A percentile compares a stretch with the other conserved stretches of the same genome.
These are phyloP conservation scores for Chlorokybus atmophyticus DNA, from an alignment of 139 green algal species.

Conservation along the genomic window DNA sequence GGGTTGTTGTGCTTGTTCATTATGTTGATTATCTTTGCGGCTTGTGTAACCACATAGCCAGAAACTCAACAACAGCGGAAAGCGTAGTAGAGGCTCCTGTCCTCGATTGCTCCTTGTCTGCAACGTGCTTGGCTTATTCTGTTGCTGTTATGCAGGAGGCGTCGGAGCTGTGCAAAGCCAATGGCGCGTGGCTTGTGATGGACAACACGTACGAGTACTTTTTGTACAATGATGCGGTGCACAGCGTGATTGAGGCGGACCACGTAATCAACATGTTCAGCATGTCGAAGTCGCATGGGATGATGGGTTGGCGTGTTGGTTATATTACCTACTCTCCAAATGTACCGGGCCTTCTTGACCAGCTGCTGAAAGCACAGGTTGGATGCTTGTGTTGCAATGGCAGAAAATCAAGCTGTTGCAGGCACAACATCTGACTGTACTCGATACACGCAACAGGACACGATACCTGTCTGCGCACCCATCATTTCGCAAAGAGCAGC, in stretches of 20 bases:
- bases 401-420: too few species aligned
- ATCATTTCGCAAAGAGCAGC: conserved; percentile 60
- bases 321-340: conserved; percentile 39
- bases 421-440: too few species aligned
- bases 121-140: not conserved
- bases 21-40: too few species aligned
- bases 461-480: conserved; percentile 72
- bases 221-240: conserved; percentile 45
- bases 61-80: too few species aligned
- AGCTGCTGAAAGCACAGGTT: conserved; percentile 70
- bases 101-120: too few species aligned
- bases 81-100: too few species aligned
- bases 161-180: conserved; percentile 37
- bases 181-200: conserved; percentile 69
- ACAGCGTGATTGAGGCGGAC: conserved; percentile 41
- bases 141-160: conserved; percentile 36
- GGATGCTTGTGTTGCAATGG: too few species aligned
- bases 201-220: conserved; percentile 95
- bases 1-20: too few species aligned
- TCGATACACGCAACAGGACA: too few species aligned
- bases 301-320: conserved; percentile 54
- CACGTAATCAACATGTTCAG: conserved; percentile 76
- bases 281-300: conserved; percentile 62
- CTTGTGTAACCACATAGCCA: too few species aligned
- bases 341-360: conserved; percentile 1